Conservation (phyloP, 441 rosid species). For the Populus hybrid region DNA sequence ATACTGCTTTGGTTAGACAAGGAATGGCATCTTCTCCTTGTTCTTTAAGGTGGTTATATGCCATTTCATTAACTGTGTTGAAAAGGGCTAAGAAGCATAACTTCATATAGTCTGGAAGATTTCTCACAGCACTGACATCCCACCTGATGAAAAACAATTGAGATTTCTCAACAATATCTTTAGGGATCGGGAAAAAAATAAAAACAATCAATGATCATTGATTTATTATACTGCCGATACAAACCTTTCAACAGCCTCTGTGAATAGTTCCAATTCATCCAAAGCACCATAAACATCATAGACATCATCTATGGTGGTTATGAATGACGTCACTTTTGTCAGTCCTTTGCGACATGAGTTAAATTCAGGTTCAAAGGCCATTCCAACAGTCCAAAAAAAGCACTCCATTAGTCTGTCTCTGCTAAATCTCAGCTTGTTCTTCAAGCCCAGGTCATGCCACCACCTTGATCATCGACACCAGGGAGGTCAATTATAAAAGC, state of each 20-base stretch:
- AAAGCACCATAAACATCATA: constrained; percentile 25
- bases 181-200: not conserved
- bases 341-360: constrained; percentile 25
- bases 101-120: constrained; percentile 45
- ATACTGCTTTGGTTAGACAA: constrained; percentile 31
- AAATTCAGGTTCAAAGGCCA: constrained; percentile 27
- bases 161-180: not conserved
- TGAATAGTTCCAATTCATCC: constrained; percentile 38
- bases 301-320: constrained; percentile 35
- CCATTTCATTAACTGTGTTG: constrained; percentile 44
- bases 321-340: constrained; percentile 27
- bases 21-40: constrained; percentile 23
- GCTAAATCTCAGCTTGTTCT: constrained; percentile 28
- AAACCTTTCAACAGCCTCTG: constrained; percentile 33
- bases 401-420: constrained; percentile 46
- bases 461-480: constrained; percentile 18
- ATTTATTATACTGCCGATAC: not conserved
- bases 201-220: not conserved
- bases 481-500: not conserved
- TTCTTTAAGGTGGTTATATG: constrained; percentile 38
- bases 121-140: constrained; percentile 30
- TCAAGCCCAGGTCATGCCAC: constrained; percentile 33
- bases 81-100: constrained; percentile 39
- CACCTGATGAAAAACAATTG: constrained; percentile 27
- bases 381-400: constrained; percentile 39